Evolutionary conservation across 306 rosid species (phyloP).

Genomic region (Quercus bicolor): DNA sequence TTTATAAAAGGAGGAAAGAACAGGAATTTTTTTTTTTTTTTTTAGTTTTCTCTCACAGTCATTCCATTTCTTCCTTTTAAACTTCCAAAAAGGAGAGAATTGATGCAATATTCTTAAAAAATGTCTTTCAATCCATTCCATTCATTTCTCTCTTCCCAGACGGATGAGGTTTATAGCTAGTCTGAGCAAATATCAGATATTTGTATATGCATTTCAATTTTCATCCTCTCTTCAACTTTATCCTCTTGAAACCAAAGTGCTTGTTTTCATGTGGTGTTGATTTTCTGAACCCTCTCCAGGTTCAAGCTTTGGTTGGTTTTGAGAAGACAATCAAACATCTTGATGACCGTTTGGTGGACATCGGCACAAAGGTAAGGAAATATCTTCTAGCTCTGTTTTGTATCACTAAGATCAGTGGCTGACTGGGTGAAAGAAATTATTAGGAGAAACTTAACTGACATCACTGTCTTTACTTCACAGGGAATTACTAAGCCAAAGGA

Average conservation of each 20-base stretch:
- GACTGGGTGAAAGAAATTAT: not conserved
- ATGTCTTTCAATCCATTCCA: too few relatives aligned
- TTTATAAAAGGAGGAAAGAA: too few relatives aligned
- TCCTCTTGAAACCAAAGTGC: not conserved
- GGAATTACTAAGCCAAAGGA: conserved; percentile 88
- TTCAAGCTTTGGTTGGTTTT: conserved; percentile 96
- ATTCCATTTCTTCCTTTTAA: too few relatives aligned
- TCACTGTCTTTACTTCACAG: conserved; percentile 36
- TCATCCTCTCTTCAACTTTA: not conserved
- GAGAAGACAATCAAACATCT: conserved; percentile 84
- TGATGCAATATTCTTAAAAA: too few relatives aligned
- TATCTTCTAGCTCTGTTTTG: not conserved
- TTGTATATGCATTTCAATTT: not conserved
- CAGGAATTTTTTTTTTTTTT: too few relatives aligned
- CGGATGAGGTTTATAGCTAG: not conserved
- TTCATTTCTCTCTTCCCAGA: too few relatives aligned
- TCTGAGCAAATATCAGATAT: not conserved
- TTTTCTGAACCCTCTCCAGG: conserved; percentile 43
- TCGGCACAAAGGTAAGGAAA: conserved; percentile 75
- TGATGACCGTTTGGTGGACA: conserved; percentile 81
- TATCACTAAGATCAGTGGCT: not conserved
- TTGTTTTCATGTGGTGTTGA: conserved; percentile 7
- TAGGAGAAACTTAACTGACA: conserved; percentile 11
- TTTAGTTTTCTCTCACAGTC: too few relatives aligned
- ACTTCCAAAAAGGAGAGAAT: too few relatives aligned